Evolutionary conservation across 2,329 filamentous ascomycete species (phyloP).

Genomic region (Lasiodiplodia sp.): DNA sequence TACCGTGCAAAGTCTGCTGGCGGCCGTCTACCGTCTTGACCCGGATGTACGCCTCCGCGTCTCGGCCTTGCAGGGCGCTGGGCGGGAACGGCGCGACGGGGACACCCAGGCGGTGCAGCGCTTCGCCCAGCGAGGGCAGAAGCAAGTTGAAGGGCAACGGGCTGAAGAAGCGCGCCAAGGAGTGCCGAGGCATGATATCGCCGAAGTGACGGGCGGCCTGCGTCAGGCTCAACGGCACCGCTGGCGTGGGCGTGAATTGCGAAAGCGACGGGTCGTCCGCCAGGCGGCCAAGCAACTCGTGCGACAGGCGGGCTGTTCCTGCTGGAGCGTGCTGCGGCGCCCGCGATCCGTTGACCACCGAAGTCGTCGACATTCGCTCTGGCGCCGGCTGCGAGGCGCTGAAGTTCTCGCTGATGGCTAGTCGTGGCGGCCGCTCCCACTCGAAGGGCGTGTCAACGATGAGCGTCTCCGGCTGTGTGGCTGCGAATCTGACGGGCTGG

Average conservation of each 20-base stretch:
- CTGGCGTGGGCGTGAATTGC: slow-evolving; percentile 82
- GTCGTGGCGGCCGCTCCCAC: slow-evolving; percentile 79
- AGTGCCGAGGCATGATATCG: slow-evolving; percentile 88
- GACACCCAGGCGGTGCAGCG: slow-evolving; percentile 84
- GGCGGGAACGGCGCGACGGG: slow-evolving; percentile 63
- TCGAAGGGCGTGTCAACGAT: slow-evolving; percentile 80
- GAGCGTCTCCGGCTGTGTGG: slow-evolving; percentile 86
- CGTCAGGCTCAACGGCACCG: slow-evolving; percentile 82
- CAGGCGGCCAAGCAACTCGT: slow-evolving; percentile 65
- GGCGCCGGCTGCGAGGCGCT: slow-evolving; percentile 57
- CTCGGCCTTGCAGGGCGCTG: slow-evolving; percentile 44
- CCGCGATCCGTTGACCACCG: too few species aligned
- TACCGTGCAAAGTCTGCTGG: slow-evolving; percentile 75
- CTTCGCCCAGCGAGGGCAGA: slow-evolving; percentile 79
- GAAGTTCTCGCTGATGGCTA: slow-evolving; percentile 52
- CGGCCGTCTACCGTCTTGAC: slow-evolving; percentile 78
- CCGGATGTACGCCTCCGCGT: slow-evolving; percentile 69
- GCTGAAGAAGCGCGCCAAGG: slow-evolving; percentile 92
- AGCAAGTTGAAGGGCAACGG: slow-evolving; percentile 77
- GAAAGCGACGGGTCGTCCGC: slow-evolving; percentile 83
- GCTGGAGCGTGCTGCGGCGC: neutral
- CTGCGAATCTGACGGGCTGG: slow-evolving; percentile 63
- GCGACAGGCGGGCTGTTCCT: slow-evolving; percentile 30
- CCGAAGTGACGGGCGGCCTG: slow-evolving; percentile 87
- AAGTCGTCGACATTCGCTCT: slow-evolving; percentile 44